Percentiles rank a stretch among this genome's conserved stretches.
Conservation (phyloP, 345 rosid species). For the Sisymbrium altissimum region DNA sequence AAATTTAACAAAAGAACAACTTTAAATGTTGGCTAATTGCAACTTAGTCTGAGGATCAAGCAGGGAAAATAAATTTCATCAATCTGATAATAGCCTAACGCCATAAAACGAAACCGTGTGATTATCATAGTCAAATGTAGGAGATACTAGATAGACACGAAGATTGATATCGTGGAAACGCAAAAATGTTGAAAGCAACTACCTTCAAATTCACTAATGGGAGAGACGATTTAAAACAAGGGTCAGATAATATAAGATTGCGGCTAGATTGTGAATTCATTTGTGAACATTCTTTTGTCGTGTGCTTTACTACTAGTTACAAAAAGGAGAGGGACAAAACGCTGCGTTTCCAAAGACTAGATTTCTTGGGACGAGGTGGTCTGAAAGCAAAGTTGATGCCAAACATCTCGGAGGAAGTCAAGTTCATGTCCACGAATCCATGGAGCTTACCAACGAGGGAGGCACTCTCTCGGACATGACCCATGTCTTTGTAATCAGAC, state of each 20-base stretch:
- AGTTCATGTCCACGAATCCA: conserved; percentile 48
- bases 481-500: conserved; percentile 57
- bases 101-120: not conserved
- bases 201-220: conserved; percentile 3
- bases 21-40: not conserved
- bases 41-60: not conserved
- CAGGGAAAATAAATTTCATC: not conserved
- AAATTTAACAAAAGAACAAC: not conserved
- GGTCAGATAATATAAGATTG: not conserved
- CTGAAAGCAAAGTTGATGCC: conserved; percentile 42
- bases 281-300: not conserved
- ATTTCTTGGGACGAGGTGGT: conserved; percentile 32
- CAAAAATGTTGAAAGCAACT: not conserved
- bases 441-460: conserved; percentile 57
- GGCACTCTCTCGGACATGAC: conserved; percentile 74
- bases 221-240: conserved; percentile 4
- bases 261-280: not conserved
- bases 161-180: not conserved
- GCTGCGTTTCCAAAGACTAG: conserved; percentile 37
- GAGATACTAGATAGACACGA: not conserved
- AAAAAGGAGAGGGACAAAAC: conserved; percentile 39
- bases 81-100: not conserved
- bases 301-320: conserved; percentile 16
- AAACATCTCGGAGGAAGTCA: conserved; percentile 43
- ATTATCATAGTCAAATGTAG: not conserved